Evolutionary conservation across 148 eudicot species (phyloP), one percentile per base, ranked within the genome.

Genomic region (Amaranthus cruentus): DNA sequence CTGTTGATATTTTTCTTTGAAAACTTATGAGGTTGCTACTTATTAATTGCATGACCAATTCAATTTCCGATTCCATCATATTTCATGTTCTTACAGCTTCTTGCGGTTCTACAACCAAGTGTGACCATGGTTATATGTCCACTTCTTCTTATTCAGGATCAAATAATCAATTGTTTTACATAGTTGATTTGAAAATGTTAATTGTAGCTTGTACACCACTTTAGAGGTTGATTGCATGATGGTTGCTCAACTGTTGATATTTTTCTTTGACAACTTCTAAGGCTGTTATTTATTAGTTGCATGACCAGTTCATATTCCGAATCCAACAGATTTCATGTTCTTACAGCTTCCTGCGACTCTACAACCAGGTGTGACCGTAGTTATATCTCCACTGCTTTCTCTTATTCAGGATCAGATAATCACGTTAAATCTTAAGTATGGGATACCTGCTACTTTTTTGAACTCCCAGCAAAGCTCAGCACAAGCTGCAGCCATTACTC

Each of bases 341-440:
- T 59, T 71, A 38, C 94, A 96, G 97, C 97, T 96, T 78, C 92
- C 97, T 75, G 96, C 99, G 68, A 90, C 91, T 67, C 77, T 96
- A 62, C 89, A 75, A 72, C 90, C 88, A 57, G 99, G 99, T 44
- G 94, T 96, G 75, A 96, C 97, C 54, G 73, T 96, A 71, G 99
- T 96, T 71, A 83, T 96, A 78, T 96, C 99, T 54, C 99, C 99
- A 49, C 82, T 96, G 74, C 96, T 96, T 62, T 92, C 99, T 68
- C 97, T 96, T 21, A 96, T 96, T 81, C 99, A 96, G 82, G 99
- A 96, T 84, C 99, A 96, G 84, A 92, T 96, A 79, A 84, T 96
- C 53, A 87, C 99, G 14, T 82, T 96, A 72, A 96, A 90, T 79
- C 92, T 88, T 61, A 92, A 87, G 86, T 92, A 83, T 77, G 99